These are phyloP conservation scores for Raffaelea arxii DNA, from an alignment of 2,329 filamentous ascomycete species.

Conservation along the genomic window DNA sequence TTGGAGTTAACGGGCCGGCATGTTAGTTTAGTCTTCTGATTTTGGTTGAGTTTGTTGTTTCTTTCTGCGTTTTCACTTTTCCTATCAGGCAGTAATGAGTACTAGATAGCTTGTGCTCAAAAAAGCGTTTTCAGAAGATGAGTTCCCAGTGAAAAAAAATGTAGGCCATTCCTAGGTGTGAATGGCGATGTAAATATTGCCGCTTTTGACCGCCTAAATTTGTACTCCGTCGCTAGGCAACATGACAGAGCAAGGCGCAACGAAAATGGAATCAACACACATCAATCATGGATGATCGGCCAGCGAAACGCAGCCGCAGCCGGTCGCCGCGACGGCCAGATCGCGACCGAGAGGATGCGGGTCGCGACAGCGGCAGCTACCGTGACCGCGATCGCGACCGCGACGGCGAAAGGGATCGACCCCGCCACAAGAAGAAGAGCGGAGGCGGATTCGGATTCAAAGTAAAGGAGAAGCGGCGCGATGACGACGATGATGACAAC, in stretches of 20 bases:
- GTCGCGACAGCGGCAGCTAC: slow-evolving; percentile 17
- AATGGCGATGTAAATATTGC: no score
- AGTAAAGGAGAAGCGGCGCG: slow-evolving; percentile 47
- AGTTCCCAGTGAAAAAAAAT: no score
- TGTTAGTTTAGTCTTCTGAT: no score
- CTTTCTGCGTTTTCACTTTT: no score
- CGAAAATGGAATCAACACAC: no score
- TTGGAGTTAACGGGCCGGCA: no score
- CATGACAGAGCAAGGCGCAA: no score
- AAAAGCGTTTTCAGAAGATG: no score
- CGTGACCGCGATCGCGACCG: slow-evolving; percentile 17
- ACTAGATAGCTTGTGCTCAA: no score
- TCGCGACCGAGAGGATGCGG: slow-evolving; percentile 13
- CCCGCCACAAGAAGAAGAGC: slow-evolving; percentile 10
- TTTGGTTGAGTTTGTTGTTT: no score
- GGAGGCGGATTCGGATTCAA: slow-evolving; percentile 36
- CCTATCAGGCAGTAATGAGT: no score
- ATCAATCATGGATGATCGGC: neutral
- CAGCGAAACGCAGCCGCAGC: slow-evolving; percentile 2
- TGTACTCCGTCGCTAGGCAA: neutral
- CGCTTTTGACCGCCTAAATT: slow-evolving; percentile 3
- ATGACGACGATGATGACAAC: slow-evolving; percentile 31
- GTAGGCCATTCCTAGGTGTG: no score
- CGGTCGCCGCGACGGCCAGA: slow-evolving; percentile 3
- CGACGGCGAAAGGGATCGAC: slow-evolving; percentile 17